Evolutionary conservation across 495 filamentous ascomycete species (phyloP), one percentile per base, ranked within the genome.

Genomic region (Neurospora hispaniola): DNA sequence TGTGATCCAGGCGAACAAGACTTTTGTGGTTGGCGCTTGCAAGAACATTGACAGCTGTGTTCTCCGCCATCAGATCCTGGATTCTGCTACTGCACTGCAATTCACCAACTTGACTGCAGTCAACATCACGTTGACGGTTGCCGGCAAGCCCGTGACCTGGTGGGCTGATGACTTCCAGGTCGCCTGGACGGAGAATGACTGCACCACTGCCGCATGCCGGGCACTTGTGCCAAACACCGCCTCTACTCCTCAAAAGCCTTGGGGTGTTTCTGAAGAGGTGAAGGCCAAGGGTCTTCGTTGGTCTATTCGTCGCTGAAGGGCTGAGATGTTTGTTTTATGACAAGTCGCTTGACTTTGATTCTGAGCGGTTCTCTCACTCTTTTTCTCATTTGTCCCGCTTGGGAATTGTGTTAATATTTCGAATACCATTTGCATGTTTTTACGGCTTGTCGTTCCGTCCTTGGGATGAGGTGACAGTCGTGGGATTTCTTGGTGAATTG

Each of bases 381-480:
- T 76, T 78, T 72, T 54, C 72, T 69, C 44, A 72, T 75, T 71
- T 73, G 20, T 70, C 40, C 20, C 44, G 62, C 73, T 54, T n/a
- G 41, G 35, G 31, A 42, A 38, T 54, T 71, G 70, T 70, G 74
- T 71, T 42, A 68, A 73, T 71, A 75, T 78, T 39, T 76, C 75
- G 69, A 68, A 70, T 71, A 74, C 71, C 70, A 78, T 76, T 39
- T 80, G 73, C 72, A 79, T 80, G 71, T 71, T 77, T 75, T 74
- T 73, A 31, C 54, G 74, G 23, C 48, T 69, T 23, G 68, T 72
- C 70, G 31, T 73, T 66, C 54, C 27, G 11, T 38, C 69, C 16
- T 9, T 46, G 20, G 20, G 71, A n/a, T 40, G 38, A 40, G 38
- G 27, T 72, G 40, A 68, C 73, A 74, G 73, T 27, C 48, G 72